Percentiles rank a stretch among this genome's conserved stretches.
These are phyloP conservation scores for Melianthus villosus DNA, from an alignment of 441 rosid species.

Conservation along the genomic window DNA sequence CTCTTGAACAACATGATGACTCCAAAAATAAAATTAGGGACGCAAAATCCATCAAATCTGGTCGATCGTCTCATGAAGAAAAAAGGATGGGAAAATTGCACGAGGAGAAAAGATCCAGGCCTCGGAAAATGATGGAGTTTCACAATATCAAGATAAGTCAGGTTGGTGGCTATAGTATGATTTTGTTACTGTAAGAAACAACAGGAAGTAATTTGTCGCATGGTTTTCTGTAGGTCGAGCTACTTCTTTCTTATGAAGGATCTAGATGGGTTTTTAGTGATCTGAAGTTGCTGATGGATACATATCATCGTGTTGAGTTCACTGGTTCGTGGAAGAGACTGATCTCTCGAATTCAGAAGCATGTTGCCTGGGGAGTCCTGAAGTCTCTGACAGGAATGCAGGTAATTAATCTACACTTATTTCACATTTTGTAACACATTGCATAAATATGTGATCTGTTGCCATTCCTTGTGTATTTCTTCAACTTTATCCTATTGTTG, in stretches of 20 bases:
- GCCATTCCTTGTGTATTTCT: slow-evolving; percentile 1
- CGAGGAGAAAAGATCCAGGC: slow-evolving; percentile 78
- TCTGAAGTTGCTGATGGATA: slow-evolving; percentile 86
- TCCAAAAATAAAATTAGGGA: slow-evolving; percentile 56
- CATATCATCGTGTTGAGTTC: slow-evolving; percentile 78
- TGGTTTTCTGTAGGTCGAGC: slow-evolving; percentile 47
- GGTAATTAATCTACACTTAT: slow-evolving; percentile 23
- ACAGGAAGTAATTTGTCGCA: neutral
- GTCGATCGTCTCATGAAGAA: slow-evolving; percentile 73
- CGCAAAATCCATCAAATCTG: slow-evolving; percentile 40
- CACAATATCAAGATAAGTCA: slow-evolving; percentile 86
- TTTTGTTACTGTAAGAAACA: neutral
- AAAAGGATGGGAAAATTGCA: slow-evolving; percentile 48
- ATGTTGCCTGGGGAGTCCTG: slow-evolving; percentile 89
- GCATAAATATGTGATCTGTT: neutral
- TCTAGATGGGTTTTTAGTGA: slow-evolving; percentile 90
- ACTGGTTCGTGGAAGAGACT: slow-evolving; percentile 94
- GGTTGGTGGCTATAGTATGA: slow-evolving; percentile 26
- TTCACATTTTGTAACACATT: neutral
- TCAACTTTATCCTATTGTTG: neutral
- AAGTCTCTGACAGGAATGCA: slow-evolving; percentile 98
- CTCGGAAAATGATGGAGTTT: slow-evolving; percentile 76
- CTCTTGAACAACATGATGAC: slow-evolving; percentile 60
- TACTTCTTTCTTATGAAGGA: slow-evolving; percentile 77
- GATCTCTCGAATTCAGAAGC: slow-evolving; percentile 88